phyloP scores from a whole-genome alignment of 768 basidiomycete genomes.

The Hydnum rufescens region DNA sequence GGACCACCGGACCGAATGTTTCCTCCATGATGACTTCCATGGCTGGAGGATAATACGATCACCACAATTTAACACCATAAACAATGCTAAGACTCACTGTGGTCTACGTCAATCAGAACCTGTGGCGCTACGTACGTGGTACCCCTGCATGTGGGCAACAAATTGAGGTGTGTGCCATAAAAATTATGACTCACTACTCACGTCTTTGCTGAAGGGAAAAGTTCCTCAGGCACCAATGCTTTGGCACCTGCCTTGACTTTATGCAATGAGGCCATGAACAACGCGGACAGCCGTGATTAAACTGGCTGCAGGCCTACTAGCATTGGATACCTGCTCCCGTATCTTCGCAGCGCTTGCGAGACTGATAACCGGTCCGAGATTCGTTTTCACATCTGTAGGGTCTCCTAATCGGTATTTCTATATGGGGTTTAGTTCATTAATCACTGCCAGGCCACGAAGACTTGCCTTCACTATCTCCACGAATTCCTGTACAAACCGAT shows the following conservation, averaged over 20 bases:
- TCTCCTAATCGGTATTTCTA: constrained; percentile 75
- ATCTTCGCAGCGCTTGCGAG: constrained; percentile 70
- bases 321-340: constrained; percentile 69
- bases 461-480: constrained; percentile 54
- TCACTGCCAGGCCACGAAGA: constrained; percentile 1
- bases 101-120: constrained; percentile 75
- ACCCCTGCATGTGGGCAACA: constrained; percentile 30
- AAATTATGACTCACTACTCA: constrained; percentile 24
- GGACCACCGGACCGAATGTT: constrained; percentile 84
- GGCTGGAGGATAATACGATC: constrained; percentile 22
- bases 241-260: constrained; percentile 70
- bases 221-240: constrained; percentile 43
- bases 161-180: no score
- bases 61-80: neutral
- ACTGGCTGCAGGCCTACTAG: no score
- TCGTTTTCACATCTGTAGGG: constrained; percentile 51
- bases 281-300: no score
- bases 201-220: constrained; percentile 50
- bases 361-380: constrained; percentile 85
- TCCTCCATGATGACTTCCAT: constrained; percentile 95
- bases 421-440: neutral
- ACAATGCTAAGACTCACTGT: constrained; percentile 41
- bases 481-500: constrained; percentile 54
- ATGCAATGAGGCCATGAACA: no score
- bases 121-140: constrained; percentile 82